Conservation (phyloP, 495 filamentous ascomycete species). For the Terfezia claveryi region DNA sequence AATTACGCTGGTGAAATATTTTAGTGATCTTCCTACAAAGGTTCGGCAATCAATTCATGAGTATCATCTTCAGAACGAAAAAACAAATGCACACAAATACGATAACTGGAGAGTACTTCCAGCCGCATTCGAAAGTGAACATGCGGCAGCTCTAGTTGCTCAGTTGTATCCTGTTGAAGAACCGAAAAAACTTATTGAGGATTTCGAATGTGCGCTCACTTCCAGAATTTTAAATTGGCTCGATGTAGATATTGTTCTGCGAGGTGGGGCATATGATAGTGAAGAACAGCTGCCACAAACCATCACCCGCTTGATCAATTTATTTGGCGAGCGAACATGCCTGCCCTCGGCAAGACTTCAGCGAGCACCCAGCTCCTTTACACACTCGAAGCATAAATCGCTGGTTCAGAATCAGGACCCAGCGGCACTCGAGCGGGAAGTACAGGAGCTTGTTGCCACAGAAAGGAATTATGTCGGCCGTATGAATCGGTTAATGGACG, state of each 20-base stretch:
- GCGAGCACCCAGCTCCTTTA: slow-evolving; percentile 69
- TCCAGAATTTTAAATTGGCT: slow-evolving; percentile 60
- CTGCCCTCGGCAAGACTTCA: slow-evolving; percentile 71
- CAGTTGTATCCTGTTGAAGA: slow-evolving; percentile 61
- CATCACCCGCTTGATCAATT: slow-evolving; percentile 37
- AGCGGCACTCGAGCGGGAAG: slow-evolving; percentile 58
- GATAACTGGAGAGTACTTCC: slow-evolving; percentile 12
- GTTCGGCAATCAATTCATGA: slow-evolving; percentile 32
- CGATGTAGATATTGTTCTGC: slow-evolving; percentile 72
- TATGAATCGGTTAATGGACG: slow-evolving; percentile 55
- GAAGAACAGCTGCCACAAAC: slow-evolving; percentile 32
- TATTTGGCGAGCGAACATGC: slow-evolving; percentile 64
- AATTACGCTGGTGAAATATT: slow-evolving; percentile 83
- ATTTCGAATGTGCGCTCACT: slow-evolving; percentile 47
- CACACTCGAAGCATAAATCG: slow-evolving; percentile 46
- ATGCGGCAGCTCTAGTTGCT: slow-evolving; percentile 75
- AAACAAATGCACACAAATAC: slow-evolving; percentile 4
- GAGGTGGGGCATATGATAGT: slow-evolving; percentile 31
- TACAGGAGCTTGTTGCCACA: slow-evolving; percentile 81
- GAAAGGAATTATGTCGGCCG: slow-evolving; percentile 85
- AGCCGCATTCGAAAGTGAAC: slow-evolving; percentile 58
- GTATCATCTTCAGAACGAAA: slow-evolving; percentile 19
- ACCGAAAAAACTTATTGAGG: slow-evolving; percentile 42
- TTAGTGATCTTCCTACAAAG: slow-evolving; percentile 53
- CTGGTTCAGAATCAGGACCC: slow-evolving; percentile 63